Percentiles rank a stretch among this genome's conserved stretches.
Conservation (phyloP, 139 green algal species). For the Chlorella sp. region DNA sequence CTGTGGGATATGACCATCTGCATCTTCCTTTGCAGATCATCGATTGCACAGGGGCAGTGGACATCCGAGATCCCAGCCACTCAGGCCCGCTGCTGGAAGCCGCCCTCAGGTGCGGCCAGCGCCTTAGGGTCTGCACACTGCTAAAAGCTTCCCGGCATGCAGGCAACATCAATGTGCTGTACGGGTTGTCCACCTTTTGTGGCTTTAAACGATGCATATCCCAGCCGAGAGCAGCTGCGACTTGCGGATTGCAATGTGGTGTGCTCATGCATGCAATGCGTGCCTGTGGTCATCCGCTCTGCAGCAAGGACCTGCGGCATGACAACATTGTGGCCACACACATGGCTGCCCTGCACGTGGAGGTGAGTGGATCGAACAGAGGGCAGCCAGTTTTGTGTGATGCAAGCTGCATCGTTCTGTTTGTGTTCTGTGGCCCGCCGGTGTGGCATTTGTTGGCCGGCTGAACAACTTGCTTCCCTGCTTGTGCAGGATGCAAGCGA, state of each 20-base stretch:
- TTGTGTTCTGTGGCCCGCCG: not conserved
- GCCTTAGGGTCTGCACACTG: not conserved
- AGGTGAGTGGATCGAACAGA: not conserved
- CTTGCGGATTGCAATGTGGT: no score
- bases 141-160: not conserved
- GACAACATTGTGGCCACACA: constrained; percentile 47
- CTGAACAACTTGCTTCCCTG: not conserved
- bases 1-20: no score
- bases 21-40: not conserved
- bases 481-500: no score
- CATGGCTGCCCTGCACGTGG: constrained; percentile 30
- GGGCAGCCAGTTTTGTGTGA: not conserved
- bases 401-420: not conserved
- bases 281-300: not conserved
- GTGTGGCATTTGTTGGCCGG: no score
- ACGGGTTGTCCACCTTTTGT: no score
- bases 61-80: not conserved
- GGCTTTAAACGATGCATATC: no score
- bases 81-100: not conserved
- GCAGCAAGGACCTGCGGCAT: constrained; percentile 37
- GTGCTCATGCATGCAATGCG: not conserved
- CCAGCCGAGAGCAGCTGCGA: no score
- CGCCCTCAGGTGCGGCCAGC: not conserved
- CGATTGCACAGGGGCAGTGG: no score
- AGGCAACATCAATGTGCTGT: not conserved